Evolutionary conservation across 495 filamentous ascomycete species (phyloP).

Genomic region (Aspergillus affinis): DNA sequence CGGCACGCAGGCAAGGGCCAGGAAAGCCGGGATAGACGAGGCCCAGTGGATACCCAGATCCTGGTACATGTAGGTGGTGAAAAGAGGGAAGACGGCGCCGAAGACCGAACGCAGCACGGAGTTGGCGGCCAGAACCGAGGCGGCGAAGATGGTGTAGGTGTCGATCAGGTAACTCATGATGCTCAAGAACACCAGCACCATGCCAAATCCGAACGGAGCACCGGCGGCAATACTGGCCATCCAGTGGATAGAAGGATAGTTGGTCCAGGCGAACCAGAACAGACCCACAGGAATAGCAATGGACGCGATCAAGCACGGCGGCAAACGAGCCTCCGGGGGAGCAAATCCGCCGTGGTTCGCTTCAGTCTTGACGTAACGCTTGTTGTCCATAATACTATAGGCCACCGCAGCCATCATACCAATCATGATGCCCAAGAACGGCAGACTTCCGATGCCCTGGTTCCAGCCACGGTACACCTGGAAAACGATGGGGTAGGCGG

Average conservation of each 20-base stretch:
- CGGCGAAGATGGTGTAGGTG: slow-evolving; percentile 77
- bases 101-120: slow-evolving; percentile 67
- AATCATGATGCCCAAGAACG: slow-evolving; percentile 78
- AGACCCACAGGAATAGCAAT: slow-evolving; percentile 48
- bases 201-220: slow-evolving; percentile 71
- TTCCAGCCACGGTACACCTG: slow-evolving; percentile 70
- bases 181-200: slow-evolving; percentile 72
- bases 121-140: slow-evolving; percentile 77
- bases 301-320: slow-evolving; percentile 44
- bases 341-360: slow-evolving; percentile 41
- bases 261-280: slow-evolving; percentile 72
- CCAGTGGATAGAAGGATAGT: slow-evolving; percentile 68
- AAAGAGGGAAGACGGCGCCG: slow-evolving; percentile 82
- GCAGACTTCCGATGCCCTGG: slow-evolving; percentile 67
- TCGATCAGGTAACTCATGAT: slow-evolving; percentile 83
- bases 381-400: slow-evolving; percentile 51
- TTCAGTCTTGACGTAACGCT: slow-evolving; percentile 41
- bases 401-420: slow-evolving; percentile 70
- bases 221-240: slow-evolving; percentile 63
- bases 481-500: slow-evolving; percentile 80
- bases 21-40: slow-evolving; percentile 71
- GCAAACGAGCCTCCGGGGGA: slow-evolving; percentile 50
- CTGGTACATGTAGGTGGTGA: slow-evolving; percentile 75
- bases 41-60: slow-evolving; percentile 82
- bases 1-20: slow-evolving; percentile 72